A percentile compares a stretch with the other conserved stretches of the same genome.
These are phyloP conservation scores for Leishmania gerbilli DNA, from an alignment of 208 protist genomes.

Conservation along the genomic window DNA sequence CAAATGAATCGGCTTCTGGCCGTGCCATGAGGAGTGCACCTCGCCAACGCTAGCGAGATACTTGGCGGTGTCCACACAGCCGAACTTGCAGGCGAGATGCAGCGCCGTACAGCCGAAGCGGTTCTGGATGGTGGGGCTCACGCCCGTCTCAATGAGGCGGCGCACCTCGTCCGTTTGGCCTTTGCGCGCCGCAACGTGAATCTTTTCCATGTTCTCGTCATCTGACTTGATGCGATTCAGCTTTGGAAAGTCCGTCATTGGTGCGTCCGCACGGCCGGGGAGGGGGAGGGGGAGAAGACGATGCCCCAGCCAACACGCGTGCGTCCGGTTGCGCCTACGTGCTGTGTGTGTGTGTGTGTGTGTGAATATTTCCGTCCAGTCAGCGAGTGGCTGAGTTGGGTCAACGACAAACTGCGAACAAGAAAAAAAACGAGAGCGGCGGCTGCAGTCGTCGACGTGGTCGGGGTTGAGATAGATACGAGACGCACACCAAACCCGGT, in stretches of 20 bases:
- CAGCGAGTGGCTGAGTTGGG: background rate
- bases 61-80: constrained; percentile 66
- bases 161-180: constrained; percentile 75
- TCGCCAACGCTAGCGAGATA: constrained; percentile 67
- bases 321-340: background rate
- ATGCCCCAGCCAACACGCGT: background rate
- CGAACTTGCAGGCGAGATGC: constrained; percentile 87
- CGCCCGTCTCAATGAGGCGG: constrained; percentile 72
- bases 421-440: background rate
- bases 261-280: background rate
- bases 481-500: too few relatives aligned
- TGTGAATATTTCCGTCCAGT: background rate
- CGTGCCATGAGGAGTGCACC: constrained; percentile 72
- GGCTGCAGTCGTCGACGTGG: too few relatives aligned
- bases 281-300: background rate
- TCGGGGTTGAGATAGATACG: too few relatives aligned
- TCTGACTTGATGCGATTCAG: constrained; percentile 69
- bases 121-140: constrained; percentile 76
- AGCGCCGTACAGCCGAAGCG: constrained; percentile 88
- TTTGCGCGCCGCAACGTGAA: constrained; percentile 81
- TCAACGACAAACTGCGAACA: background rate
- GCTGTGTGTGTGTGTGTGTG: background rate
- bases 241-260: constrained; percentile 72
- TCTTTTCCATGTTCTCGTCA: constrained; percentile 92
- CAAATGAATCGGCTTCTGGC: constrained; percentile 80